Evolutionary conservation across 2,329 filamentous ascomycete species (phyloP), one percentile per base, ranked within the genome.

Genomic region (Cryphonectria parasitica): DNA sequence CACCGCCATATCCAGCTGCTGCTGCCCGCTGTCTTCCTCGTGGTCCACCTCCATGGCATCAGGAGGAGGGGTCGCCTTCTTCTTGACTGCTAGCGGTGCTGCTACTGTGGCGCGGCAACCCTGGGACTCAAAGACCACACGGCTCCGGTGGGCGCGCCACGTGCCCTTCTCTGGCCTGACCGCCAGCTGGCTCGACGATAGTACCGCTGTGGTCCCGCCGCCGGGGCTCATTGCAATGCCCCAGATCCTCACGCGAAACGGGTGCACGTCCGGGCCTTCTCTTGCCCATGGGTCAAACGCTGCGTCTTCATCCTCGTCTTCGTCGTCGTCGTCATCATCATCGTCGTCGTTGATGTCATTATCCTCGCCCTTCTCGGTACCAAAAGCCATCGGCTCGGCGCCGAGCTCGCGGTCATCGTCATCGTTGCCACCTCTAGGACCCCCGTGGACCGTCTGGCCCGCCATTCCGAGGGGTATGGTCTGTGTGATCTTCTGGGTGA

Each of bases 211-310:
- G n/a, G 82, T 81, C 7, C 84, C 84, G 60, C 83, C 85, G 2
- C 85, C 87, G 0, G 87, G 86, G 2, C 86, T 87, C 2, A 80
- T 74, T 0, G 85, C 80, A 58, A 89, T 77, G 0, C 85, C 87
- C 85, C 86, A 88, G 56, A 89, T 80, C 11, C 86, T 83, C 64
- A 84, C 83, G 19, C 86, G 81, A 58, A 85, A 82, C 1, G 85
- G 82, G 70, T 86, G 81, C 11, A 87, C 82, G 71, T 83, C 83
- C 17, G 81, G 78, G 1, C 78, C 73, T 66, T 76, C 79, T 36
- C 56, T 49, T 28, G 62, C 71, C 66, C 66, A 68, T 28, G 79
- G 79, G n/a, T 78, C 74, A 43, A 78, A 77, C 19, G 76, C 74
- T 0, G 77, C 77, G 4, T 77, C 78, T 19, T 77, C 76, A 6